Conservation (phyloP, 306 rosid species). For the Acacia acuminata region DNA sequence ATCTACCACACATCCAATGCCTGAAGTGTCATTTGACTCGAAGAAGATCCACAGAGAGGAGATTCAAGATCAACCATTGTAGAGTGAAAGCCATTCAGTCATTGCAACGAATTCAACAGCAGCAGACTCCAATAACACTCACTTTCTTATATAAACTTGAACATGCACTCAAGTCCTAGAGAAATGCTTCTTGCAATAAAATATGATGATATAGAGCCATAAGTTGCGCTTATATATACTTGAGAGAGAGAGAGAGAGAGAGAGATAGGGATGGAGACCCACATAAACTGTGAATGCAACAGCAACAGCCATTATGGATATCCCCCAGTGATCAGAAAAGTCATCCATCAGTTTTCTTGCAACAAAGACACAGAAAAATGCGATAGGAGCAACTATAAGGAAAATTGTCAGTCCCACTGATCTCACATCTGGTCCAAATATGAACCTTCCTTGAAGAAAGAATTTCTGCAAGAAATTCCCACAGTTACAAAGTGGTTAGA, state of each 20-base stretch:
- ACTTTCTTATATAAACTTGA: neutral
- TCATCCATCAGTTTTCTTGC: constrained; percentile 82
- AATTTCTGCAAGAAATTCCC: constrained; percentile 72
- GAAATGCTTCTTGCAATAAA: constrained; percentile 22
- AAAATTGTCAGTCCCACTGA: constrained; percentile 82
- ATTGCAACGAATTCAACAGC: neutral
- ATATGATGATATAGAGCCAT: constrained; percentile 2
- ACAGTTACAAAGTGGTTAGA: constrained; percentile 7
- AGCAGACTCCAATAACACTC: neutral
- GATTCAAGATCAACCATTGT: neutral
- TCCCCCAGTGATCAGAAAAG: constrained; percentile 69
- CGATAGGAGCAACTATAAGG: constrained; percentile 84
- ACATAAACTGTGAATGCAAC: constrained; percentile 75
- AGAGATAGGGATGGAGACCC: constrained; percentile 32
- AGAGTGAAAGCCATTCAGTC: neutral
- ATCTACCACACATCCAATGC: neutral
- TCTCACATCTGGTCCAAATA: constrained; percentile 98
- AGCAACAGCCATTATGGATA: constrained; percentile 67
- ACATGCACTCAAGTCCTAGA: neutral
- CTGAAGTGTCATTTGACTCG: neutral
- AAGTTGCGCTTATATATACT: neutral
- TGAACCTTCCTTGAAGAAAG: constrained; percentile 91
- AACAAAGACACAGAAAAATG: constrained; percentile 85
- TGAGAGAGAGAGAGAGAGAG: neutral
- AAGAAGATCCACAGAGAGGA: neutral